Conservation (phyloP, 2,329 filamentous ascomycete species). For the Cadophora sp. region DNA sequence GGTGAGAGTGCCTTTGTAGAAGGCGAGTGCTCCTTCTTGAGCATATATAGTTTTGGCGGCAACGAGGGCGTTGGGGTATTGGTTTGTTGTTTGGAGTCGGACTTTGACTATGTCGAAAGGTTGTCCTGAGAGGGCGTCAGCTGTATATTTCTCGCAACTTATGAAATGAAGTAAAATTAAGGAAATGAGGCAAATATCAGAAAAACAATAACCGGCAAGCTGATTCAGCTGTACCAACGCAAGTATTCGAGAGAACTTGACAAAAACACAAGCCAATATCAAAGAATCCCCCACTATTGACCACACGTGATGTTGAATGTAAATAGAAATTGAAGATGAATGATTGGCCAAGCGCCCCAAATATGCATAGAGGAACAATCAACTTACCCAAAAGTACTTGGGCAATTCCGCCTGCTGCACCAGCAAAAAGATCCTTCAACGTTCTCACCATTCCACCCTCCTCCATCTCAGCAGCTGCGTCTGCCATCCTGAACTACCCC, state of each 20-base stretch:
- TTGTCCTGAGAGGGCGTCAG: constrained; percentile 57
- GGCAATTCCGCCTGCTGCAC: constrained; percentile 88
- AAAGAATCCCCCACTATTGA: constrained; percentile 17
- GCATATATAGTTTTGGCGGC: constrained; percentile 85
- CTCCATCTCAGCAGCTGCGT: constrained; percentile 42
- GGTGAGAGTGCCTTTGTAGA: constrained; percentile 98
- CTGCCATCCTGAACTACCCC: constrained; percentile 40
- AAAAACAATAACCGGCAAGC: too few species aligned
- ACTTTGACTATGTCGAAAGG: constrained; percentile 96
- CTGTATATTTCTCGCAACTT: not conserved
- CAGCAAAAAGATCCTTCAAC: constrained; percentile 86
- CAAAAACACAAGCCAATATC: not conserved
- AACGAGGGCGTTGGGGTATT: constrained; percentile 81
- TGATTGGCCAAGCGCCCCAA: constrained; percentile 12
- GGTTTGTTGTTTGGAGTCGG: constrained; percentile 85
- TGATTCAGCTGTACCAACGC: too few species aligned
- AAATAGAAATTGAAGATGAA: constrained; percentile 14
- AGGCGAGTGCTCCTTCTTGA: constrained; percentile 86
- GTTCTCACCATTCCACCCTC: constrained; percentile 42
- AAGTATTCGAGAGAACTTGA: too few species aligned
- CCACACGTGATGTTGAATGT: constrained; percentile 22
- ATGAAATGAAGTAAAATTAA: not conserved
- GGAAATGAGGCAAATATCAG: not conserved
- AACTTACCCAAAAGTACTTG: constrained; percentile 89
- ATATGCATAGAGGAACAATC: constrained; percentile 22